These are phyloP conservation scores for Adansonia digitata DNA, from an alignment of 345 rosid species.

Conservation along the genomic window DNA sequence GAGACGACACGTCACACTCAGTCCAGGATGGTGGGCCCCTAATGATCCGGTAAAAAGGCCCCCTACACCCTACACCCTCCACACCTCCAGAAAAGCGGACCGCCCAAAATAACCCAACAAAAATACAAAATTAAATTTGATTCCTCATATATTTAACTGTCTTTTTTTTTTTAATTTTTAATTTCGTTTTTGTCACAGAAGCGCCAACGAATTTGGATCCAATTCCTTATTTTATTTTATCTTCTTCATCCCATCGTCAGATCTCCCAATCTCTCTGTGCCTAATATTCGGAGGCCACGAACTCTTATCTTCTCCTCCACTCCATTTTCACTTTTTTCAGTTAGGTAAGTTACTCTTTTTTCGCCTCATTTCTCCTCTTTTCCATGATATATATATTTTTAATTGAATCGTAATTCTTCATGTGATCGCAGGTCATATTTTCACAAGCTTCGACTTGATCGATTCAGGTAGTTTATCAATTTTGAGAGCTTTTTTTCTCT, in stretches of 20 bases:
- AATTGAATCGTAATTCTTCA: background rate
- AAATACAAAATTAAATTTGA: too few relatives aligned
- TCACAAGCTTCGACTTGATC: conserved; percentile 7
- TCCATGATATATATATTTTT: background rate
- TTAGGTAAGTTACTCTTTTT: background rate
- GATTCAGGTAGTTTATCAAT: background rate
- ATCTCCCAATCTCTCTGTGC: background rate
- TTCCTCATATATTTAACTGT: too few relatives aligned
- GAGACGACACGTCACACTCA: background rate
- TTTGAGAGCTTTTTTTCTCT: background rate
- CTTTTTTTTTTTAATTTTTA: too few relatives aligned
- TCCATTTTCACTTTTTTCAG: background rate
- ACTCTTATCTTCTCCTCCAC: background rate
- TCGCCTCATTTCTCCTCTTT: background rate
- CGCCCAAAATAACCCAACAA: too few relatives aligned
- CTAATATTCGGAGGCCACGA: conserved; percentile 5
- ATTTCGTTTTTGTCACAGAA: background rate
- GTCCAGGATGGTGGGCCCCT: background rate
- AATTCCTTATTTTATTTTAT: background rate
- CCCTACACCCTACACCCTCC: background rate
- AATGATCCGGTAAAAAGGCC: background rate
- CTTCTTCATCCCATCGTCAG: background rate
- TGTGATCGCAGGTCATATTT: conserved; percentile 3
- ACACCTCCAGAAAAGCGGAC: too few relatives aligned
- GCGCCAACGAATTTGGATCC: conserved; percentile 15